Evolutionary conservation across 164 flowering plant genomes (phyloP).

Genomic region (Vitis cinerea): DNA sequence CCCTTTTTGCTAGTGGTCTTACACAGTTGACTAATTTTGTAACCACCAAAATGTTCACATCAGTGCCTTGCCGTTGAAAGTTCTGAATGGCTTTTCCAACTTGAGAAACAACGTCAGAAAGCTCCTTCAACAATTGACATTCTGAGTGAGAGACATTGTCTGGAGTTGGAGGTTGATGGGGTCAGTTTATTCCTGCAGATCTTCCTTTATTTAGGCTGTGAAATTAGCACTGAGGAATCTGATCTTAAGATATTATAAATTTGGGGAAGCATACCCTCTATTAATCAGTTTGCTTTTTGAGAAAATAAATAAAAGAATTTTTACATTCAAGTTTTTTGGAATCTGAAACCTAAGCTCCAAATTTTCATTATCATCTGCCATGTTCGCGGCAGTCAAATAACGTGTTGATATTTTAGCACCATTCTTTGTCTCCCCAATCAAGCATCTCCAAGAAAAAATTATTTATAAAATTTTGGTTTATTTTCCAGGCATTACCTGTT

Average conservation of each 20-base stretch:
- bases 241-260: too few species aligned
- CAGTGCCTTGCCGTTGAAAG: slow-evolving; percentile 46
- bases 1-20: not conserved
- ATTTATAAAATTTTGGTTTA: not conserved
- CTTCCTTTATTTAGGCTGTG: not conserved
- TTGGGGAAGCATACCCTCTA: too few species aligned
- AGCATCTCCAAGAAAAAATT: not conserved
- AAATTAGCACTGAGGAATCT: too few species aligned
- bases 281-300: not conserved
- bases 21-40: not conserved
- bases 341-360: not conserved
- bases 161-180: slow-evolving; percentile 56
- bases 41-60: not conserved
- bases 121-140: slow-evolving; percentile 55
- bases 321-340: not conserved
- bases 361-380: not conserved
- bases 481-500: slow-evolving; percentile 52
- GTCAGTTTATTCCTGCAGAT: slow-evolving; percentile 30
- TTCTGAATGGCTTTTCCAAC: slow-evolving; percentile 48
- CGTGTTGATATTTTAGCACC: not conserved
- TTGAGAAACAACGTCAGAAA: slow-evolving; percentile 43
- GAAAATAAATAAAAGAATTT: not conserved
- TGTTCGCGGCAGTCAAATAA: not conserved
- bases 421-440: not conserved
- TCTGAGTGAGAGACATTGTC: slow-evolving; percentile 40